Conservation (phyloP, 1,284 basidiomycete genomes). For the Papiliotrema nemorosa region DNA sequence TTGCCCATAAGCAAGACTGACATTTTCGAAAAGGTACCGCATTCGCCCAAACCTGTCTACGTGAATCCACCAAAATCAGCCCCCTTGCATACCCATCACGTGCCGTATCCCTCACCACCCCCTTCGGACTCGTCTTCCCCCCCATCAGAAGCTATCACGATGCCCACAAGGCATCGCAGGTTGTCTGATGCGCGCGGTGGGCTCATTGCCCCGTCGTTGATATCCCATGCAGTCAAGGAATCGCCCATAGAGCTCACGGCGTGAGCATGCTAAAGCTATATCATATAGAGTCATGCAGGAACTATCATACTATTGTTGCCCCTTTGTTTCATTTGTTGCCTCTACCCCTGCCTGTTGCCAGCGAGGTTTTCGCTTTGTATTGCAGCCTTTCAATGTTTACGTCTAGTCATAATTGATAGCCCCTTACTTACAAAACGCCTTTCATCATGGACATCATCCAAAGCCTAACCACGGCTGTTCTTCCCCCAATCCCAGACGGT, state of each 20-base stretch:
- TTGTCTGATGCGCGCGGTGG: neutral
- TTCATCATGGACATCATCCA: no score
- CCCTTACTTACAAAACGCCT: no score
- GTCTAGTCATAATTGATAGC: no score
- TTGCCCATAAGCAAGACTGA: conserved; percentile 41
- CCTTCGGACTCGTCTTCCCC: conserved; percentile 34
- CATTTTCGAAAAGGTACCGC: conserved; percentile 13
- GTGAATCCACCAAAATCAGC: conserved; percentile 15
- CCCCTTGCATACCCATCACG: conserved; percentile 8
- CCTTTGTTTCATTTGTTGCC: no score
- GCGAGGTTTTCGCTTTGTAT: no score
- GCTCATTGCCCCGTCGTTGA: neutral
- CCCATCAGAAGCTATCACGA: conserved; percentile 15
- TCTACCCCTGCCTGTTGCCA: no score
- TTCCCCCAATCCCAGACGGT: neutral
- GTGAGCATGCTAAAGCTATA: no score
- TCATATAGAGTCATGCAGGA: no score
- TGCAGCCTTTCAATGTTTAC: no score
- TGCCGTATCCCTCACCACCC: conserved; percentile 41
- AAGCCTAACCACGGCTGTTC: neutral
- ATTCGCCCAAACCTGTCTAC: conserved; percentile 38
- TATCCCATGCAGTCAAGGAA: conserved; percentile 1
- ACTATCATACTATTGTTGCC: no score
- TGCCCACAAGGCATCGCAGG: neutral
- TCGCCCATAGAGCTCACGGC: neutral